These are phyloP conservation scores for Pythium apleroticum DNA, from an alignment of 352 stramenopile genomes.

Conservation along the genomic window DNA sequence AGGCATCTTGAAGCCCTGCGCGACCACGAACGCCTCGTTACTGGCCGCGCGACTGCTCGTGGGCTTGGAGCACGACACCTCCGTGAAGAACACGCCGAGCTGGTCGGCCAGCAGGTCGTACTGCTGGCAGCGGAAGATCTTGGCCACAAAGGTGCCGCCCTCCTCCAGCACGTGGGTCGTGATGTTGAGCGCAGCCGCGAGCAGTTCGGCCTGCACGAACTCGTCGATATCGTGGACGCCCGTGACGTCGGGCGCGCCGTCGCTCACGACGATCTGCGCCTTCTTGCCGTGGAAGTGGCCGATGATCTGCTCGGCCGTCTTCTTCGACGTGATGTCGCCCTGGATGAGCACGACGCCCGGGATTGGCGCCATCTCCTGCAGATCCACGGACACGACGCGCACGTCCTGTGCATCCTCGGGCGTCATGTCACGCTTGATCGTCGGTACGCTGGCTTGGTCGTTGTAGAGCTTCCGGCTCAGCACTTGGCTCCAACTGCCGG, in stretches of 20 bases:
- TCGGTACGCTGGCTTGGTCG: conserved; percentile 24
- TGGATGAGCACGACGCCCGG: conserved; percentile 94
- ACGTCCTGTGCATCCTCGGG: conserved; percentile 39
- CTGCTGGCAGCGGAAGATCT: conserved; percentile 98
- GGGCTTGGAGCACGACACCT: conserved; percentile 96
- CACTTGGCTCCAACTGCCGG: conserved; percentile 98
- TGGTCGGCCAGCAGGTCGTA: conserved; percentile 96
- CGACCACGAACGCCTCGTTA: conserved; percentile 97
- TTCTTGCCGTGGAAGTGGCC: conserved; percentile 91
- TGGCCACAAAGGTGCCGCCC: conserved; percentile 97
- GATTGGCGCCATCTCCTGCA: conserved; percentile 99
- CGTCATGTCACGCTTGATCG: conserved; percentile 26
- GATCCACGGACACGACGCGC: conserved; percentile 96
- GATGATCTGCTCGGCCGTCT: conserved; percentile 97
- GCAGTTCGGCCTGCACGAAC: conserved; percentile 96
- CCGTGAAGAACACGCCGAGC: conserved; percentile 94
- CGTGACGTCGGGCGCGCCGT: conserved; percentile 99
- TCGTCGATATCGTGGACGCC: conserved; percentile 99
- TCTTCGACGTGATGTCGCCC: conserved; percentile 95
- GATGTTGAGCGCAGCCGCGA: conserved; percentile 98
- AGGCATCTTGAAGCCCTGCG: conserved; percentile 90
- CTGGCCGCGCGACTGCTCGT: conserved; percentile 95
- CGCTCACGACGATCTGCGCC: conserved; percentile 97
- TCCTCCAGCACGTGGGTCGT: conserved; percentile 93
- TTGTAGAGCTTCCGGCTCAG: conserved; percentile 89